phyloP scores from a whole-genome alignment of 805 yeast species.

The Torulaspora gathmanii region DNA sequence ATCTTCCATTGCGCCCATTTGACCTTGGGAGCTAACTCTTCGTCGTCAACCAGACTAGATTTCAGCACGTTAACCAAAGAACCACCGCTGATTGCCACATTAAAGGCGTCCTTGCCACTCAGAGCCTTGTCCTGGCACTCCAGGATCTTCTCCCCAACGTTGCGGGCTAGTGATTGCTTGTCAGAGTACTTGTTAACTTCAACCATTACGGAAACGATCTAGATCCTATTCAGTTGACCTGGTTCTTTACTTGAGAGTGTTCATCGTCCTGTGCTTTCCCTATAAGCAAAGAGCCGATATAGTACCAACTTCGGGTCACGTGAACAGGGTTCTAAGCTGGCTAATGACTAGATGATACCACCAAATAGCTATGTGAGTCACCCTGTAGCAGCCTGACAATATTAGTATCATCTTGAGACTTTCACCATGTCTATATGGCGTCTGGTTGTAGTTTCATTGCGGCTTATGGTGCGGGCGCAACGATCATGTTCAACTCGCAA shows the following conservation, averaged over 20 bases:
- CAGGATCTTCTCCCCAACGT: constrained; percentile 61
- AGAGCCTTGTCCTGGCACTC: constrained; percentile 60
- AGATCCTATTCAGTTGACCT: not conserved
- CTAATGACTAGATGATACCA: no score
- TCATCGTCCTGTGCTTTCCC: no score
- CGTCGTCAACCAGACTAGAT: constrained; percentile 60
- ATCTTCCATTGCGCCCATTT: constrained; percentile 75
- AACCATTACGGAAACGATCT: constrained; percentile 30
- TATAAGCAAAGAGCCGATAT: no score
- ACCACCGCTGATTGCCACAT: constrained; percentile 87
- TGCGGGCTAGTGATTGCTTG: constrained; percentile 55
- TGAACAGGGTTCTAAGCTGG: no score
- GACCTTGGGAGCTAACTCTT: constrained; percentile 40
- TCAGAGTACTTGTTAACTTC: constrained; percentile 42
- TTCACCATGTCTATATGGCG: not conserved
- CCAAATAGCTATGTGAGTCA: no score
- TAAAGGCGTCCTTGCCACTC: constrained; percentile 42
- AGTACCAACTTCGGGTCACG: no score
- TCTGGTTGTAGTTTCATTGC: not conserved
- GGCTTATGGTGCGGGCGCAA: not conserved
- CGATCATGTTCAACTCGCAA: not conserved
- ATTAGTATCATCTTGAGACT: not conserved
- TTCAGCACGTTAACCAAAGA: constrained; percentile 69
- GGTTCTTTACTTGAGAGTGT: no score
- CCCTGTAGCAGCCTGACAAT: not conserved